Evolutionary conservation across 2,329 filamentous ascomycete species (phyloP), one percentile per base, ranked within the genome.

Genomic region (Cephalotrichum gorgonifer): DNA sequence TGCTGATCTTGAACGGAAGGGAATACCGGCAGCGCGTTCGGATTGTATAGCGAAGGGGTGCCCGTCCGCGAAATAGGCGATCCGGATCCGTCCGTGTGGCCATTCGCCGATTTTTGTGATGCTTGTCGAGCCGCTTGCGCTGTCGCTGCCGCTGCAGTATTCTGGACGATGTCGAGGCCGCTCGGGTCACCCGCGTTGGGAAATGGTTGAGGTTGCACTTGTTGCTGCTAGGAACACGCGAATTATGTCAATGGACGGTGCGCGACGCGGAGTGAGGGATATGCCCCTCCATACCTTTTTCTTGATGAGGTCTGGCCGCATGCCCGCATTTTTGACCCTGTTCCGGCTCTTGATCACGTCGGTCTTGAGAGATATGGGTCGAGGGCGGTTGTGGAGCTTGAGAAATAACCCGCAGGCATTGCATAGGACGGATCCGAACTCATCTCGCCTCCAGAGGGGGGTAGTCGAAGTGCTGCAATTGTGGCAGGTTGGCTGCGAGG

Each of bases 301-400:
- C 60, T 88, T 86, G 43, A 83, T 81, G 54, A 86, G 79, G 59
- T 90, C 87, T 8, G 86, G 80, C 48, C 79, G 78, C 66, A 81
- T 79, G 26, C 89, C 93, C 7, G 47, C 41, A 27, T 49, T 49
- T 75, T 97, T 97, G 58, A 97, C 91, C 55, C 93, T 83, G 70
- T 98, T 98, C 61, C 93, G 88, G 73, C 90, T 96, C 75, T 98
- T 98, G 73, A 98, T 98, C 57, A 97, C 91, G 73, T 98, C 93
- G 44, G 93, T 97, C 76, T 98, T 98, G 59, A 98, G 78, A 58
- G 88, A 95, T 65, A 95, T 96, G 57, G 93, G 93, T 50, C 93
- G 84, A 52, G 93, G 82, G 25, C 90, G 86, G 55, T 90, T 90
- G 65, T 98, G 93, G 57, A 98, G 78, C 76, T 98, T 98, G 60